Evolutionary conservation across 2,329 filamentous ascomycete genomes (phyloP).

Genomic region (Alternaria novae-zelandiae): DNA sequence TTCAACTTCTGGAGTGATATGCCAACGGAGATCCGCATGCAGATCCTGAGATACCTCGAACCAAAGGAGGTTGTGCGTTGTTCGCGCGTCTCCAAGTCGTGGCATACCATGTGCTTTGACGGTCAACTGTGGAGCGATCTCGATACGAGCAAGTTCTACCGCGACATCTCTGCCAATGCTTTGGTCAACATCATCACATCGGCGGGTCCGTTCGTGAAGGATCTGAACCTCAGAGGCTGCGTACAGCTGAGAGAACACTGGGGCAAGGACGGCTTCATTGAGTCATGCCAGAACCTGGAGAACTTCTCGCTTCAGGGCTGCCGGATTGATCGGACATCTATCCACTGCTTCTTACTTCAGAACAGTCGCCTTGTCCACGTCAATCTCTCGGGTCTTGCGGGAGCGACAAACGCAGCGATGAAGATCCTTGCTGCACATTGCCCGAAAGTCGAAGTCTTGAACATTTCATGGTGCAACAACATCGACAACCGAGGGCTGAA

Average conservation of each 20-base stretch:
- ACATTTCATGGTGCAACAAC: conserved; percentile 91
- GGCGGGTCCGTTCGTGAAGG: conserved; percentile 87
- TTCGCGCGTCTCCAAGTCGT: conserved; percentile 78
- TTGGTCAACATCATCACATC: conserved; percentile 83
- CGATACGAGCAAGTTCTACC: conserved; percentile 85
- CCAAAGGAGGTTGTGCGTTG: conserved; percentile 82
- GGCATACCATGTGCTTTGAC: conserved; percentile 86
- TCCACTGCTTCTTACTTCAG: conserved; percentile 78
- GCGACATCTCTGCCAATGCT: conserved; percentile 81
- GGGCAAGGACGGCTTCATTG: conserved; percentile 76
- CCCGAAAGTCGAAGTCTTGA: conserved; percentile 79
- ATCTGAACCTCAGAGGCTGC: conserved; percentile 90
- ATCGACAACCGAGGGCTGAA: conserved; percentile 79
- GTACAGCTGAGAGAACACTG: conserved; percentile 86
- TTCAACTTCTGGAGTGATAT: conserved; percentile 80
- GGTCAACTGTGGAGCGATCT: conserved; percentile 90
- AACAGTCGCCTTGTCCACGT: conserved; percentile 82
- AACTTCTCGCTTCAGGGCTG: conserved; percentile 90
- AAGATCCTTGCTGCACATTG: conserved; percentile 84
- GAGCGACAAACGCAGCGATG: conserved; percentile 83
- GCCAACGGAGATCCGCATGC: conserved; percentile 81
- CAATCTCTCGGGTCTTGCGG: conserved; percentile 81
- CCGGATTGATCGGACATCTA: conserved; percentile 77
- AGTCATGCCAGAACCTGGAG: conserved; percentile 83
- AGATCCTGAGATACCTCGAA: conserved; percentile 76